These are phyloP conservation scores for Ilex aquifolium DNA, from an alignment of 257 asterid genomes.

Conservation along the genomic window DNA sequence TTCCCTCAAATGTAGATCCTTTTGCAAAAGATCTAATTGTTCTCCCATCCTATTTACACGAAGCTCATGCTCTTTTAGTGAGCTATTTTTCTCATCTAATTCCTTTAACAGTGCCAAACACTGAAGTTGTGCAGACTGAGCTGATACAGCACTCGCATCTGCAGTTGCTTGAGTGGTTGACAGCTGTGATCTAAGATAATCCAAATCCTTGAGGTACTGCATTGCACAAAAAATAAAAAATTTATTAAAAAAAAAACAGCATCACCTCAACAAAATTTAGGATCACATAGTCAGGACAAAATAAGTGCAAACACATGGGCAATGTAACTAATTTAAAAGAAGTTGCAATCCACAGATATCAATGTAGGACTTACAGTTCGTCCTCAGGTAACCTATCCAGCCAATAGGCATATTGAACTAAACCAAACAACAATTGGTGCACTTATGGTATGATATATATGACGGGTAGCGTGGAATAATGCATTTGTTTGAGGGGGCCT, in stretches of 20 bases:
- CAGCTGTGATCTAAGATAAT: slow-evolving; percentile 62
- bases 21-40: slow-evolving; percentile 75
- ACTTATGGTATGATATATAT: no score
- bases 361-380: no score
- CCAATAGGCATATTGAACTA: no score
- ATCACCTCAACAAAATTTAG: no score
- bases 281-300: background rate
- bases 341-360: no score
- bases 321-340: no score
- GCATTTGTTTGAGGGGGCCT: no score
- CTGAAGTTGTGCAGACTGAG: slow-evolving; percentile 72
- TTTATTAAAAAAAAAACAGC: no score
- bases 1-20: slow-evolving; percentile 72
- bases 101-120: slow-evolving; percentile 67
- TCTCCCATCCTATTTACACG: slow-evolving; percentile 58
- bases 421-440: no score
- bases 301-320: background rate
- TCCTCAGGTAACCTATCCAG: no score
- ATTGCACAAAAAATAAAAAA: background rate
- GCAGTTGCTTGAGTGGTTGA: slow-evolving; percentile 66
- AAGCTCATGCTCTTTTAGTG: slow-evolving; percentile 65
- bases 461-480: no score
- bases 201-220: slow-evolving; percentile 72
- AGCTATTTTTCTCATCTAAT: slow-evolving; percentile 53
- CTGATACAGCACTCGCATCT: slow-evolving; percentile 70